phyloP scores from a whole-genome alignment of 2,329 filamentous ascomycete species.

The Hymenoscyphus albidus region DNA sequence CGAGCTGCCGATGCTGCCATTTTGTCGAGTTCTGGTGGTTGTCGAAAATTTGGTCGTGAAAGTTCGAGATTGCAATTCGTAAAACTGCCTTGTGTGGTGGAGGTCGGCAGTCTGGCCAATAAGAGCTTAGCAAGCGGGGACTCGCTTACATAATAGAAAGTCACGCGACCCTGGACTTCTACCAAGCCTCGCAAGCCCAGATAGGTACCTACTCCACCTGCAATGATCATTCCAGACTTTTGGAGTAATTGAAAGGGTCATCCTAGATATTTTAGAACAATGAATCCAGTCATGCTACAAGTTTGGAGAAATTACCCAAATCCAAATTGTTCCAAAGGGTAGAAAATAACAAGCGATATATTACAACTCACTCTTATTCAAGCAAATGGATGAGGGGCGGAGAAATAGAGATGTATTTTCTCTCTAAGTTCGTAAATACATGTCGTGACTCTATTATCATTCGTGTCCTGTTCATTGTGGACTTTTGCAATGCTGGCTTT shows the following conservation, averaged over 20 bases:
- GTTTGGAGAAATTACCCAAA: neutral
- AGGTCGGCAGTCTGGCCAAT: conserved; percentile 6
- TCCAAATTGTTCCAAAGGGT: too few species aligned
- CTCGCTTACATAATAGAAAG: too few species aligned
- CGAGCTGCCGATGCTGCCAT: conserved; percentile 99
- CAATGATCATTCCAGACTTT: neutral
- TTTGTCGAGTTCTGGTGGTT: conserved; percentile 16
- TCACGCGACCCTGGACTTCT: too few species aligned
- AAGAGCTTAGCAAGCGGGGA: neutral
- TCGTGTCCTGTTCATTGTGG: neutral
- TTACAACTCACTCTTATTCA: neutral
- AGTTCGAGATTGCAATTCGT: neutral
- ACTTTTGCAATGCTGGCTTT: neutral
- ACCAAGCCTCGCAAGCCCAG: too few species aligned
- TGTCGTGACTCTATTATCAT: conserved; percentile 7
- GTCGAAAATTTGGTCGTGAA: conserved; percentile 14
- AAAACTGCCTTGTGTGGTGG: neutral
- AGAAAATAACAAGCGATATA: too few species aligned
- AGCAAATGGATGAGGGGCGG: neutral
- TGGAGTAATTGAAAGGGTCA: neutral
- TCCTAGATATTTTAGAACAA: neutral
- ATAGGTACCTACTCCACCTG: too few species aligned
- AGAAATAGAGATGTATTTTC: conserved; percentile 3
- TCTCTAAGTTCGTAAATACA: neutral
- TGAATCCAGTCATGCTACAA: neutral